These are phyloP conservation scores for Metarhizium humberi DNA, from an alignment of 2,329 filamentous ascomycete species.

Conservation along the genomic window DNA sequence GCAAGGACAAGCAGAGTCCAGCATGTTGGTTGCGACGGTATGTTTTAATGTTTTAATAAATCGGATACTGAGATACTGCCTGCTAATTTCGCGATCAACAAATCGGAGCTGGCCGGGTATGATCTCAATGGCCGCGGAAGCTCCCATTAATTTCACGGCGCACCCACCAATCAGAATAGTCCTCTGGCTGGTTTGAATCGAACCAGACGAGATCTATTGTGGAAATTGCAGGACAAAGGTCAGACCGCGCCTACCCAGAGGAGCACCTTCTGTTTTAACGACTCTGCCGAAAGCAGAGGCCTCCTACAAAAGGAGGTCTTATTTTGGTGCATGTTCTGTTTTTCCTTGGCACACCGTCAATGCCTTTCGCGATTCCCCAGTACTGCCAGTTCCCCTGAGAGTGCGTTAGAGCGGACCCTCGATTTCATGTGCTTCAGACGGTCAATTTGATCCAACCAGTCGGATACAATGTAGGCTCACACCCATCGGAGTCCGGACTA, in stretches of 20 bases:
- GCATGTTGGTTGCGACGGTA: neutral
- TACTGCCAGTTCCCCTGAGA: neutral
- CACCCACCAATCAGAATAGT: neutral
- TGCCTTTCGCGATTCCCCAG: neutral
- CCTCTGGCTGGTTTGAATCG: neutral
- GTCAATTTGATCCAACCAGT: neutral
- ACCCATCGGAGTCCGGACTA: neutral
- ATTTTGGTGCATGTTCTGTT: too few species aligned
- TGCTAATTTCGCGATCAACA: neutral
- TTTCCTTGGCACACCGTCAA: too few species aligned
- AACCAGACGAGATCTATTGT: neutral
- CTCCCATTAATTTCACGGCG: neutral
- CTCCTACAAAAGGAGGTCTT: too few species aligned
- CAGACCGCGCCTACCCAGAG: neutral
- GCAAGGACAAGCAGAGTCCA: neutral
- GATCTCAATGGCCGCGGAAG: too few species aligned
- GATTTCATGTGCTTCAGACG: neutral
- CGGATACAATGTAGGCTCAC: neutral
- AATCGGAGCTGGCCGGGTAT: neutral
- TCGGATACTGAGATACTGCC: neutral
- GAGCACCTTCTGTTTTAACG: neutral
- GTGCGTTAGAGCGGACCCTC: too few species aligned
- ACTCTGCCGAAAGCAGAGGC: too few species aligned
- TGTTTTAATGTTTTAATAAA: neutral
- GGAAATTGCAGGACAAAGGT: constrained; percentile 3